Conservation (phyloP, 2,329 filamentous ascomycete genomes). For the Fusarium sp. region DNA sequence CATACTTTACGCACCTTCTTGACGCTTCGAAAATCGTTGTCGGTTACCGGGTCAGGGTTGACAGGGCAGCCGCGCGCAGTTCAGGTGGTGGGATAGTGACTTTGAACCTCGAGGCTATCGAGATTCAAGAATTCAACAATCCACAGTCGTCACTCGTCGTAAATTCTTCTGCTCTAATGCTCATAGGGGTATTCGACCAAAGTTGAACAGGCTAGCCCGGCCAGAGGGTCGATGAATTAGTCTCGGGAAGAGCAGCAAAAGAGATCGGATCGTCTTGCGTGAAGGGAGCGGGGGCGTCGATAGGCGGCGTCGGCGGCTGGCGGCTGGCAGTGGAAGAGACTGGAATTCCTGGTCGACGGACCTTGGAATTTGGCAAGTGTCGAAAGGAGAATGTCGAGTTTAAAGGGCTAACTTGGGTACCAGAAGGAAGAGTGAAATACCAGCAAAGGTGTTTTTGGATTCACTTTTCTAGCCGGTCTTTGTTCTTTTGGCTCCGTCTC, state of each 20-base stretch:
- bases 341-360: slow-evolving; percentile 57
- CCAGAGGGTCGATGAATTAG: slow-evolving; percentile 29
- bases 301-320: slow-evolving; percentile 35
- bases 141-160: slow-evolving; percentile 31
- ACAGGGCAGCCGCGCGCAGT: slow-evolving; percentile 6
- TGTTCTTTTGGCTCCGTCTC: slow-evolving; percentile 40
- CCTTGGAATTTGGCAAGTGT: slow-evolving; percentile 55
- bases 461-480: slow-evolving; percentile 45
- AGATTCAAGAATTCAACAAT: slow-evolving; percentile 21
- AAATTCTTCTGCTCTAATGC: slow-evolving; percentile 10
- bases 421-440: slow-evolving; percentile 51
- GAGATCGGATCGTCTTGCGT: slow-evolving; percentile 44
- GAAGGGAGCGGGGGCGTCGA: slow-evolving; percentile 48
- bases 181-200: slow-evolving; percentile 53
- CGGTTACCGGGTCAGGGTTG: slow-evolving; percentile 17
- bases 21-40: slow-evolving; percentile 14
- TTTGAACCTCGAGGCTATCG: neutral
- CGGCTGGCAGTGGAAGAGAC: slow-evolving; percentile 42
- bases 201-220: slow-evolving; percentile 37
- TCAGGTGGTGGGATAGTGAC: slow-evolving; percentile 9
- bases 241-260: slow-evolving; percentile 53
- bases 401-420: slow-evolving; percentile 7
- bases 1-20: slow-evolving; percentile 44
- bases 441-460: slow-evolving; percentile 53
- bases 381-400: slow-evolving; percentile 36